Conservation (phyloP, 2,329 filamentous ascomycete species). For the Hirsutella minnesotensis region DNA sequence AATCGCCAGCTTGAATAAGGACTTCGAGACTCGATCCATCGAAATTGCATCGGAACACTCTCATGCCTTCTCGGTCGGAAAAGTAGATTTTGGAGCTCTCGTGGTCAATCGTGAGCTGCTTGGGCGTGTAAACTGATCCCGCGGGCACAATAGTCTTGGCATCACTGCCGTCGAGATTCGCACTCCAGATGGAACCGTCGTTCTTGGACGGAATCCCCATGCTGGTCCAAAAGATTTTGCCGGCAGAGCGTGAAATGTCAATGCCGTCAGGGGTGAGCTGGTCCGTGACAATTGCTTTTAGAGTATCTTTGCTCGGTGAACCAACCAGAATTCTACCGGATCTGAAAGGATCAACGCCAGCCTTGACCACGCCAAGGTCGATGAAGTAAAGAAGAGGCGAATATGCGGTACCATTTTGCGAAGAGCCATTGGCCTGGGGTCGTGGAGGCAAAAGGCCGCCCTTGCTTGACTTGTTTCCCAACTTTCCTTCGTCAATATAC, state of each 20-base stretch:
- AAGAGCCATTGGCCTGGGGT: neutral
- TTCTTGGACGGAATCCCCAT: conserved; percentile 29
- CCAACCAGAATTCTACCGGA: conserved; percentile 8
- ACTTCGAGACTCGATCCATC: conserved; percentile 27
- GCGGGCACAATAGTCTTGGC: conserved; percentile 27
- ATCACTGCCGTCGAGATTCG: conserved; percentile 37
- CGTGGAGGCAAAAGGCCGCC: conserved; percentile 26
- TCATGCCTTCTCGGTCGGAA: conserved; percentile 30
- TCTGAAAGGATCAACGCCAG: conserved; percentile 1
- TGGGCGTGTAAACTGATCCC: conserved; percentile 36
- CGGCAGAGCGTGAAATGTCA: conserved; percentile 17
- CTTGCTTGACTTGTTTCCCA: conserved; percentile 30
- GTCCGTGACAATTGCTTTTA: conserved; percentile 10
- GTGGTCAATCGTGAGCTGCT: conserved; percentile 25
- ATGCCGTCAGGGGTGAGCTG: conserved; percentile 31
- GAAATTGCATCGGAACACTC: conserved; percentile 23
- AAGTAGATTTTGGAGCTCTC: conserved; percentile 24
- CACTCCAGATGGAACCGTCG: conserved; percentile 30
- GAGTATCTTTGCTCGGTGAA: conserved; percentile 4
- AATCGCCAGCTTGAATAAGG: conserved; percentile 24
- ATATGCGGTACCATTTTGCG: conserved; percentile 1
- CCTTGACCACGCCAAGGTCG: conserved; percentile 14
- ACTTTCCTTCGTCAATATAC: conserved; percentile 32
- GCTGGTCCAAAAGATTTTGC: conserved; percentile 32
- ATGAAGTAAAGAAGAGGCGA: conserved; percentile 13